Conservation (phyloP, 768 basidiomycete genomes). For the Heimioporus sp. region DNA sequence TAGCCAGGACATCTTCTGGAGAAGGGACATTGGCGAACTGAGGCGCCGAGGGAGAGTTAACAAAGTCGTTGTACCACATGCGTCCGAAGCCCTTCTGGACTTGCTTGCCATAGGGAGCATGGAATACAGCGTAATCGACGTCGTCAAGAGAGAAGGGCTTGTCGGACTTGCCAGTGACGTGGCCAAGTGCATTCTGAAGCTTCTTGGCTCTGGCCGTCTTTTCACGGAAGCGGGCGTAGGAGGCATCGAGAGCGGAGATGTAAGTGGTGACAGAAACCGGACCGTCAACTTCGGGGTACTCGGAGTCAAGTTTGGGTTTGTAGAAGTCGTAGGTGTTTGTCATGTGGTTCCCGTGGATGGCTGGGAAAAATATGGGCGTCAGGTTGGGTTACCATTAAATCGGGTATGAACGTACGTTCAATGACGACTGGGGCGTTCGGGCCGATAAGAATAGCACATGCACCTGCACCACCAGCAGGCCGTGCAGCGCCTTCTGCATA, state of each 20-base stretch:
- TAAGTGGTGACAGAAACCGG: constrained; percentile 96
- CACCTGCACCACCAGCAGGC: constrained; percentile 96
- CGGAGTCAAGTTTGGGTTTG: constrained; percentile 94
- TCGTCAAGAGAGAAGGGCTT: constrained; percentile 68
- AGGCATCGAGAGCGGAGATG: constrained; percentile 87
- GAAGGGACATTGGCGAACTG: constrained; percentile 69
- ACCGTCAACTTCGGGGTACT: constrained; percentile 96
- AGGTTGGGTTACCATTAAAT: constrained; percentile 3
- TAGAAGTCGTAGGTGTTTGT: constrained; percentile 98
- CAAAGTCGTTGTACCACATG: constrained; percentile 90
- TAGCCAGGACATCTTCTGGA: constrained; percentile 65
- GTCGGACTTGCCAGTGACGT: constrained; percentile 33
- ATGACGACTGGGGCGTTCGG: constrained; percentile 93
- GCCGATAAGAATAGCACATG: constrained; percentile 91
- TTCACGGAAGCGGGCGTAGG: constrained; percentile 81
- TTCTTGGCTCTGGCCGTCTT: constrained; percentile 73
- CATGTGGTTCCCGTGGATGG: constrained; percentile 96
- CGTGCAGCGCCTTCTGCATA: constrained; percentile 95
- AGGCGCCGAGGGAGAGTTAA: constrained; percentile 66
- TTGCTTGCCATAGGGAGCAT: constrained; percentile 98
- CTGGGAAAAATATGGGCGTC: constrained; percentile 41
- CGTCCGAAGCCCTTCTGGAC: constrained; percentile 97
- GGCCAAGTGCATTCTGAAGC: constrained; percentile 34
- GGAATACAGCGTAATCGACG: constrained; percentile 94
- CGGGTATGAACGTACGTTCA: constrained; percentile 68